phyloP scores from a whole-genome alignment of 148 eudicot species.

The Linanthus parryae region DNA sequence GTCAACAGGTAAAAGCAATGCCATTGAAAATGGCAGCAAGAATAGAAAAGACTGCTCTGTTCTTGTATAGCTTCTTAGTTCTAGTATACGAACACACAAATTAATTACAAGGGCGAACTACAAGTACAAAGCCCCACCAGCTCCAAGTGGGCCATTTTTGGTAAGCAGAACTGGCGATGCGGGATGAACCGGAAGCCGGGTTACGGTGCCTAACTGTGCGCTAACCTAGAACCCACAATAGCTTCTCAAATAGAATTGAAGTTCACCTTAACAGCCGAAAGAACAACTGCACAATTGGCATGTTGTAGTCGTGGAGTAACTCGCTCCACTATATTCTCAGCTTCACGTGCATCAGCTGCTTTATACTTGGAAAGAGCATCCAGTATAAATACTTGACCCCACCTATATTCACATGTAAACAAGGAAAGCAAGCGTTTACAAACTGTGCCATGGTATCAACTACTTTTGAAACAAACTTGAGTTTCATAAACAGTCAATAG shows the following conservation, averaged over 20 bases:
- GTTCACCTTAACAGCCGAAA: conserved; percentile 94
- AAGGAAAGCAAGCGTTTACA: not conserved
- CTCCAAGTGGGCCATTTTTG: too few relatives aligned
- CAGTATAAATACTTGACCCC: conserved; percentile 99
- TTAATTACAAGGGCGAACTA: not conserved
- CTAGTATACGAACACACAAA: too few relatives aligned
- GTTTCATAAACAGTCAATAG: not conserved
- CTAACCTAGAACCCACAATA: too few relatives aligned
- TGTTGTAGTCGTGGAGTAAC: conserved; percentile 96
- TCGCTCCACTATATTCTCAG: conserved; percentile 98
- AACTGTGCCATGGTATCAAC: not conserved
- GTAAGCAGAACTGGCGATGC: too few relatives aligned
- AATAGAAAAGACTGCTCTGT: not conserved
- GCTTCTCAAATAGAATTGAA: not conserved
- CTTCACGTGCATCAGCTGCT: conserved; percentile 97
- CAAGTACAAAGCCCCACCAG: not conserved
- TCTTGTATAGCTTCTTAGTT: too few relatives aligned
- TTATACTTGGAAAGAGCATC: conserved; percentile 93
- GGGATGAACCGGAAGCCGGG: too few relatives aligned
- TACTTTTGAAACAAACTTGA: not conserved
- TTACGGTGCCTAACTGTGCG: too few relatives aligned
- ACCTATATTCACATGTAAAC: conserved; percentile 29
- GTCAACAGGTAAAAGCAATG: not conserved
- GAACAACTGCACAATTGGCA: conserved; percentile 99
- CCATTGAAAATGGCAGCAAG: not conserved